Evolutionary conservation across 2,329 filamentous ascomycete genomes (phyloP).

Genomic region (Monilinia fructicola): DNA sequence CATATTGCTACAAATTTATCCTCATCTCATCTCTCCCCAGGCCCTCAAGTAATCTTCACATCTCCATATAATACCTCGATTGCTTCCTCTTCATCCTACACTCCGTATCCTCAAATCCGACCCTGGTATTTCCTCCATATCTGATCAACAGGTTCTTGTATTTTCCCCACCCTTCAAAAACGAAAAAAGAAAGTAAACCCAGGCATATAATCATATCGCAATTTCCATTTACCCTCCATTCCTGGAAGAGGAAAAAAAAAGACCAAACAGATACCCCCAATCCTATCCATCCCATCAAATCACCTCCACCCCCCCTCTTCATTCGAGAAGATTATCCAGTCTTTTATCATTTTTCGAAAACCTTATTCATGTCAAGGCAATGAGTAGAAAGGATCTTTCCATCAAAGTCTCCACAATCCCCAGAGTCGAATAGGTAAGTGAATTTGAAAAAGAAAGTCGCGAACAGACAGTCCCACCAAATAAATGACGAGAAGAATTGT

Average conservation of each 20-base stretch:
- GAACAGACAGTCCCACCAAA: not conserved
- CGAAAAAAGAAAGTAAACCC: constrained; percentile 9
- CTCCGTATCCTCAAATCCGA: constrained; percentile 3
- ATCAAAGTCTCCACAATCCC: not conserved
- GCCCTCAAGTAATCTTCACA: not conserved
- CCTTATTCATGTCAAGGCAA: not conserved
- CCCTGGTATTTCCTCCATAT: constrained; percentile 16
- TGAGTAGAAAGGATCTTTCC: not conserved
- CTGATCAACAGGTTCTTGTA: constrained; percentile 19
- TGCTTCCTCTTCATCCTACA: not conserved
- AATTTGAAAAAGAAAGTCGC: not conserved
- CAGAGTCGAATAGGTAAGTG: not conserved
- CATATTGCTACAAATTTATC: constrained; percentile 25
- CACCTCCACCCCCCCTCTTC: not conserved
- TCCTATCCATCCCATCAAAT: constrained; percentile 1
- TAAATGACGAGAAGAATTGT: not conserved
- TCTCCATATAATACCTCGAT: not conserved
- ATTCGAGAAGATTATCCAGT: not conserved
- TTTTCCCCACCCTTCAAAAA: not conserved
- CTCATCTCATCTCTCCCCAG: not conserved
- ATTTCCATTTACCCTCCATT: constrained; percentile 17
- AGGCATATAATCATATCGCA: constrained; percentile 25
- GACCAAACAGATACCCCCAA: constrained; percentile 12
- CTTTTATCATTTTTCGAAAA: not conserved
- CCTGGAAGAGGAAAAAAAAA: not conserved